A percentile compares a stretch with the other conserved stretches of the same genome.
phyloP scores from a whole-genome alignment of 2,329 filamentous ascomycete species.

The Penicillium sp. region DNA sequence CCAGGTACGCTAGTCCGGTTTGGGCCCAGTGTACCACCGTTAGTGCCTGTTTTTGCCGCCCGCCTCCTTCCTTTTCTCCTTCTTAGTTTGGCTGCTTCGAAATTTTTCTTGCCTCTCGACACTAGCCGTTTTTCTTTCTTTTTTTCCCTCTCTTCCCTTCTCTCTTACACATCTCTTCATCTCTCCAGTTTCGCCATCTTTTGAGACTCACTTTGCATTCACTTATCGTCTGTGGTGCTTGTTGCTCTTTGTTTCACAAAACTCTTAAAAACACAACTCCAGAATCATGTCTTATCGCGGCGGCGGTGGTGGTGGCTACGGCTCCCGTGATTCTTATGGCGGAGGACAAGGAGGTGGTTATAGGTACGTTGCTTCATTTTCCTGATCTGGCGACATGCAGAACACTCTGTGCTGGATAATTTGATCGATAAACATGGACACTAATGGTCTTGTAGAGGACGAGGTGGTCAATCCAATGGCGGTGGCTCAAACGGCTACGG shows the following conservation, averaged over 20 bases:
- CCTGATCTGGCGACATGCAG: background rate
- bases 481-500: conserved; percentile 46
- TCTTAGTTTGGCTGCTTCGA: background rate
- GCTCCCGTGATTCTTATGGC: conserved; percentile 40
- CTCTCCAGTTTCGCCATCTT: background rate
- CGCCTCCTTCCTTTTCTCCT: background rate
- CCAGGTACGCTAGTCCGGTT: background rate
- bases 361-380: conserved; percentile 31
- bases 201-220: background rate
- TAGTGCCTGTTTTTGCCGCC: background rate
- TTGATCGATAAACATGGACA: background rate
- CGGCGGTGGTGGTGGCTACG: conserved; percentile 38
- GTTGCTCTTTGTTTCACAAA: background rate
- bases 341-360: conserved; percentile 56
- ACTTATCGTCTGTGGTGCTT: background rate
- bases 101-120: background rate
- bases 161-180: background rate
- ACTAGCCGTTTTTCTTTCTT: background rate
- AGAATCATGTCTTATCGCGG: conserved; percentile 66
- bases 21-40: background rate
- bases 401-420: background rate
- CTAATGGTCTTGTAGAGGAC: conserved; percentile 20
- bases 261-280: background rate
- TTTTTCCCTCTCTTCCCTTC: background rate
- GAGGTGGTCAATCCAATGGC: conserved; percentile 45